Percentiles rank a stretch among this genome's conserved stretches.
These are phyloP conservation scores for Agrocybe chaxingu DNA, from an alignment of 768 basidiomycete species.

Conservation along the genomic window DNA sequence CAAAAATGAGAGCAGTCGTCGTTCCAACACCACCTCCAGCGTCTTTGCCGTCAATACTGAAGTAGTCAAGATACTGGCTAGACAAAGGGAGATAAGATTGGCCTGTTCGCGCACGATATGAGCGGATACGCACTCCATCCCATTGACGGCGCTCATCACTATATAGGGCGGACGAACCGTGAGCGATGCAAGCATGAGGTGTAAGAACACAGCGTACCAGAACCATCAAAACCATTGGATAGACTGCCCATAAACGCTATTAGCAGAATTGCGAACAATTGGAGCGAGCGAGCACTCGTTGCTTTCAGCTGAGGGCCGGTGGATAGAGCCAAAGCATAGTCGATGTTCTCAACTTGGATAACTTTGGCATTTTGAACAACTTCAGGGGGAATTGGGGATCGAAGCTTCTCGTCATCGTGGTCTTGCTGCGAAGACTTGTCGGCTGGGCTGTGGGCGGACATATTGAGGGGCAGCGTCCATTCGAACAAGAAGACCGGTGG, in stretches of 20 bases:
- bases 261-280: conserved; percentile 37
- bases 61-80: conserved; percentile 40
- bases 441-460: too few relatives aligned
- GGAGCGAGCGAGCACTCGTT: conserved; percentile 33
- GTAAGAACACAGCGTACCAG: conserved; percentile 25
- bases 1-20: conserved; percentile 41
- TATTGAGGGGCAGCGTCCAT: too few relatives aligned
- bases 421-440: too few relatives aligned
- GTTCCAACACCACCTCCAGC: conserved; percentile 43
- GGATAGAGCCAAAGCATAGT: conserved; percentile 42
- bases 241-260: conserved; percentile 44
- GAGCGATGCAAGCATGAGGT: not conserved
- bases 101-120: not conserved
- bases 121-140: conserved; percentile 35
- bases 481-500: too few relatives aligned
- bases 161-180: not conserved
- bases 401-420: too few relatives aligned
- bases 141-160: conserved; percentile 48
- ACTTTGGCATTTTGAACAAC: conserved; percentile 12
- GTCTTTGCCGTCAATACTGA: conserved; percentile 34
- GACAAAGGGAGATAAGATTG: not conserved
- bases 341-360: conserved; percentile 31
- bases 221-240: conserved; percentile 46
- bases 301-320: conserved; percentile 40
- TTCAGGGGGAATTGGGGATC: too few relatives aligned